Conservation (phyloP, 352 stramenopile species). For the Globisporangium mamillatum region DNA sequence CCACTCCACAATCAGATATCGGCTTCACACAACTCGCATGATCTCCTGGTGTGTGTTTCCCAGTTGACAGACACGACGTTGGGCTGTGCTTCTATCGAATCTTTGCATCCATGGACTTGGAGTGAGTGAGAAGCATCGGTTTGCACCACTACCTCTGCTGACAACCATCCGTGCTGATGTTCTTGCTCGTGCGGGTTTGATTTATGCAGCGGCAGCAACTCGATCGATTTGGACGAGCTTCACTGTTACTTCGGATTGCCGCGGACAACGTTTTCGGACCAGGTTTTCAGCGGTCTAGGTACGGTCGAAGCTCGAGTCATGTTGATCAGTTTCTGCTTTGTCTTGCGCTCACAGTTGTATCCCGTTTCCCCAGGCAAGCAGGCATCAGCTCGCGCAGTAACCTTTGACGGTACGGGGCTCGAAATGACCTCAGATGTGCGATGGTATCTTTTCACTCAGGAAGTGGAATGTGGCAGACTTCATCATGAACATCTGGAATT, state of each 20-base stretch:
- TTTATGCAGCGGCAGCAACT: slow-evolving; percentile 41
- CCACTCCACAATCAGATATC: not conserved
- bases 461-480: slow-evolving; percentile 30
- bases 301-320: not conserved
- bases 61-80: slow-evolving; percentile 37
- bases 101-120: slow-evolving; percentile 47
- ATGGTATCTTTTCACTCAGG: not conserved
- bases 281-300: slow-evolving; percentile 55
- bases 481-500: slow-evolving; percentile 57
- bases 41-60: not conserved
- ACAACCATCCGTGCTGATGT: not conserved
- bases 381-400: slow-evolving; percentile 27
- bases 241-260: slow-evolving; percentile 37
- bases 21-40: not conserved
- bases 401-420: slow-evolving; percentile 37
- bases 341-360: not conserved
- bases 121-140: slow-evolving; percentile 35
- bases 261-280: slow-evolving; percentile 43
- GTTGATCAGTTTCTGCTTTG: not conserved
- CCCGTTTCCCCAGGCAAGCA: slow-evolving; percentile 30
- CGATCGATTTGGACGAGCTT: slow-evolving; percentile 56
- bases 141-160: not conserved
- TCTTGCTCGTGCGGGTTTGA: not conserved
- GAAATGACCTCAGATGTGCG: not conserved
- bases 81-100: slow-evolving; percentile 44